Percentiles rank a stretch among this genome's conserved stretches.
phyloP scores from a whole-genome alignment of 345 rosid species.

The Brassica nigra region DNA sequence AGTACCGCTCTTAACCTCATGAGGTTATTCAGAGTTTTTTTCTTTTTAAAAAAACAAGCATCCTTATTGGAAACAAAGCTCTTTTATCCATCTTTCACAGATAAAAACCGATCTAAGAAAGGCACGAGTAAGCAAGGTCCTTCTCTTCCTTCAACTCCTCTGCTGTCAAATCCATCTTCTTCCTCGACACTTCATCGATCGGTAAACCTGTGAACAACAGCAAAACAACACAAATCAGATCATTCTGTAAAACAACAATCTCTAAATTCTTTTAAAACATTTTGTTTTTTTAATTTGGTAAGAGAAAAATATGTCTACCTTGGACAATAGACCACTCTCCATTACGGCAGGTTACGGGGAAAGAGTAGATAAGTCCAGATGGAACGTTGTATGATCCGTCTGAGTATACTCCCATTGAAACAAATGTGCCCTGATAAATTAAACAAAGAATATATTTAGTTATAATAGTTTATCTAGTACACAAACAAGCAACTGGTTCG shows the following conservation, averaged over 20 bases:
- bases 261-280: not conserved
- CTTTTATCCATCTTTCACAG: not conserved
- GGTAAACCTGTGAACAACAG: constrained; percentile 55
- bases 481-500: not conserved
- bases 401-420: constrained; percentile 98
- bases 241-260: not conserved
- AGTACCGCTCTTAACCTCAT: not conserved
- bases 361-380: constrained; percentile 94
- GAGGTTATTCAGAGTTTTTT: not conserved
- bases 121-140: constrained; percentile 94
- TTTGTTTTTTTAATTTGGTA: not conserved
- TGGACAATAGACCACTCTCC: constrained; percentile 95
- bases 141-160: constrained; percentile 90
- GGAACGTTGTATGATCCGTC: constrained; percentile 97
- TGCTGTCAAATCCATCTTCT: constrained; percentile 91
- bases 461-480: not conserved
- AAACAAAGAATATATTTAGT: not conserved
- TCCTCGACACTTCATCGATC: constrained; percentile 86
- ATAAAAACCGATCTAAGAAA: constrained; percentile 47
- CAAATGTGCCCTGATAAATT: constrained; percentile 77
- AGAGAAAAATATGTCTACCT: constrained; percentile 48
- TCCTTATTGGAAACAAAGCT: constrained; percentile 21
- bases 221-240: constrained; percentile 3
- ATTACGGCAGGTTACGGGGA: constrained; percentile 79
- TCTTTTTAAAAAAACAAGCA: not conserved